phyloP scores from a whole-genome alignment of 108 stramenopile species.

The Schizochytrium sp. region DNA sequence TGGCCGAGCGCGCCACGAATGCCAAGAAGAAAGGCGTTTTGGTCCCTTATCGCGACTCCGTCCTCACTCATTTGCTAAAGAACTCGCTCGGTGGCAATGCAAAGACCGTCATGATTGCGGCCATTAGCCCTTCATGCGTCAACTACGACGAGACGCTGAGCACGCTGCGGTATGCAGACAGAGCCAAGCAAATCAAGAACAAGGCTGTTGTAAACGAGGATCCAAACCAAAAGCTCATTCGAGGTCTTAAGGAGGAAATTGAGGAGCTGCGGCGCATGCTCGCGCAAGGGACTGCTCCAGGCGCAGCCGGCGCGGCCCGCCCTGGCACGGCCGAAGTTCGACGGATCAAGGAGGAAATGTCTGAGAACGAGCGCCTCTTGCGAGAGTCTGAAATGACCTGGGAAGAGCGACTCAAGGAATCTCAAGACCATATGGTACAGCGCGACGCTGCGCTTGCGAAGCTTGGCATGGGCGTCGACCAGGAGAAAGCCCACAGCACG shows the following conservation, averaged over 20 bases:
- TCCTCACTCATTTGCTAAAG: slow-evolving; percentile 22
- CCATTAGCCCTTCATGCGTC: slow-evolving; percentile 6
- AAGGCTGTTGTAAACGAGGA: slow-evolving; percentile 41
- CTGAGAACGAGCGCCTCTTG: background rate
- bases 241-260: slow-evolving; percentile 34
- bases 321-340: background rate
- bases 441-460: background rate
- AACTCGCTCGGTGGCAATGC: slow-evolving; percentile 29
- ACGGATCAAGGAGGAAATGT: background rate
- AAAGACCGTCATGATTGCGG: slow-evolving; percentile 33
- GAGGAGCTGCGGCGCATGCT: slow-evolving; percentile 18
- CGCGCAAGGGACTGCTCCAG: background rate
- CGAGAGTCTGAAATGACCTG: background rate
- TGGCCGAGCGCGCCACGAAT: slow-evolving; percentile 16
- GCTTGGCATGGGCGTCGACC: background rate
- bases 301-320: background rate
- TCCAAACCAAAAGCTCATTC: slow-evolving; percentile 32
- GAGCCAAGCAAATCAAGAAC: slow-evolving; percentile 39
- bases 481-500: background rate
- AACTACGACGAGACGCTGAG: slow-evolving; percentile 32
- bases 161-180: slow-evolving; percentile 34
- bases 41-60: slow-evolving; percentile 28
- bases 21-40: background rate
- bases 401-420: background rate
- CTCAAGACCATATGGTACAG: background rate